phyloP scores from a whole-genome alignment of 1,139 yeast species.

The Hansenula sp. region DNA sequence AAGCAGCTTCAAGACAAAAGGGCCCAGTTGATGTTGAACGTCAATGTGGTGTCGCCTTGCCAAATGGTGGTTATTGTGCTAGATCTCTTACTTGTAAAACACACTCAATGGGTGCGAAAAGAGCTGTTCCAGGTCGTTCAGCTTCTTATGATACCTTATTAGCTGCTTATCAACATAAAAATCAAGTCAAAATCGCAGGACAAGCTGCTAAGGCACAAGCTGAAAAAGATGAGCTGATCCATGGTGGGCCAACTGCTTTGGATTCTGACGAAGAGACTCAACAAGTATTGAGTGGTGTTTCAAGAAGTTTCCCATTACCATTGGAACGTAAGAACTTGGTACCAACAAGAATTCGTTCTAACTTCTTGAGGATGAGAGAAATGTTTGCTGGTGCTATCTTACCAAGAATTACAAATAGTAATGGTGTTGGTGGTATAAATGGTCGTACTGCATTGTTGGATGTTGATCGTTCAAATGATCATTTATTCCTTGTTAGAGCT shows the following conservation, averaged over 20 bases:
- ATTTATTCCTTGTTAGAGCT: constrained; percentile 61
- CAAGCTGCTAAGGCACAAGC: constrained; percentile 66
- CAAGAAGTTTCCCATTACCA: constrained; percentile 76
- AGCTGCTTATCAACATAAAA: constrained; percentile 87
- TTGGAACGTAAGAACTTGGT: constrained; percentile 70
- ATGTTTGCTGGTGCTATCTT: constrained; percentile 76
- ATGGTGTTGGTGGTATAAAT: constrained; percentile 55
- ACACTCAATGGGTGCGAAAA: constrained; percentile 96
- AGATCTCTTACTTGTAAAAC: constrained; percentile 94
- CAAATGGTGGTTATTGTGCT: constrained; percentile 92
- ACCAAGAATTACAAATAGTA: constrained; percentile 31
- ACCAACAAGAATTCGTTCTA: constrained; percentile 67
- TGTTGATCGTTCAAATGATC: constrained; percentile 55
- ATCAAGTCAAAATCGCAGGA: constrained; percentile 87
- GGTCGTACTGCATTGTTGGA: constrained; percentile 75
- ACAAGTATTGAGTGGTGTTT: constrained; percentile 88
- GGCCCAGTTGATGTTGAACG: constrained; percentile 91
- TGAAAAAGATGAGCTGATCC: constrained; percentile 39
- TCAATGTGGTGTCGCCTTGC: constrained; percentile 94
- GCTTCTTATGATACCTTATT: constrained; percentile 87
- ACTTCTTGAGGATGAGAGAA: constrained; percentile 78
- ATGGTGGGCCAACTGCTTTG: constrained; percentile 35
- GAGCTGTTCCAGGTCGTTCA: constrained; percentile 91
- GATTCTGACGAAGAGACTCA: constrained; percentile 92
- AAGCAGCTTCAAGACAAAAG: constrained; percentile 56